phyloP scores from a whole-genome alignment of 306 rosid genomes.

The Astragalus membranaceus region DNA sequence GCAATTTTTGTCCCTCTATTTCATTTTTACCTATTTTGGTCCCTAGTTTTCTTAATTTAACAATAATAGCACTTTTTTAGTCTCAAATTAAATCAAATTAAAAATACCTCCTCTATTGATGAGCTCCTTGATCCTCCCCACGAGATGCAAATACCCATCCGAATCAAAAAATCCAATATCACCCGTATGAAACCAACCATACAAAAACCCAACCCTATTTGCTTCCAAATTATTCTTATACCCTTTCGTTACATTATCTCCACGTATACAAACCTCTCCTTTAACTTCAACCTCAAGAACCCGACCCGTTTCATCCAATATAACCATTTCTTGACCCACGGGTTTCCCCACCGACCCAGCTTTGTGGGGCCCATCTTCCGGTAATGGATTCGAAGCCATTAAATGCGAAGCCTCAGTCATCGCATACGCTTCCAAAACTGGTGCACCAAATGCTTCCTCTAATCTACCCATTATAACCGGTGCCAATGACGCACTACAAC shows the following conservation, averaged over 20 bases:
- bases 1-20: no score
- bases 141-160: conserved; percentile 84
- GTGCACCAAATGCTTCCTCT: conserved; percentile 68
- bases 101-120: conserved; percentile 87
- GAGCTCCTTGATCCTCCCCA: conserved; percentile 94
- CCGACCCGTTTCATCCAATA: conserved; percentile 50
- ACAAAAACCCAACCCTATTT: conserved; percentile 51
- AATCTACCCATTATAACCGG: conserved; percentile 56
- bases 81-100: neutral
- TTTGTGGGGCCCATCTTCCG: conserved; percentile 66
- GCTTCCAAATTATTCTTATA: conserved; percentile 73
- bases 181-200: conserved; percentile 90
- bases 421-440: conserved; percentile 90
- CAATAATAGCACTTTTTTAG: no score
- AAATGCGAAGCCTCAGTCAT: conserved; percentile 92
- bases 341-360: conserved; percentile 88
- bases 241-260: conserved; percentile 74
- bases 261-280: conserved; percentile 83
- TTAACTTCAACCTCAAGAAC: conserved; percentile 3
- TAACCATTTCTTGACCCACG: conserved; percentile 73
- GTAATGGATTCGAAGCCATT: conserved; percentile 77
- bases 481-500: conserved; percentile 89
- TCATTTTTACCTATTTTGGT: no score
- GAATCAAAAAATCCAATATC: conserved; percentile 74
- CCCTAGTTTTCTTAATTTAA: no score